These are phyloP conservation scores for Fagopyrum tataricum DNA, from an alignment of 148 eudicot genomes.

Conservation along the genomic window DNA sequence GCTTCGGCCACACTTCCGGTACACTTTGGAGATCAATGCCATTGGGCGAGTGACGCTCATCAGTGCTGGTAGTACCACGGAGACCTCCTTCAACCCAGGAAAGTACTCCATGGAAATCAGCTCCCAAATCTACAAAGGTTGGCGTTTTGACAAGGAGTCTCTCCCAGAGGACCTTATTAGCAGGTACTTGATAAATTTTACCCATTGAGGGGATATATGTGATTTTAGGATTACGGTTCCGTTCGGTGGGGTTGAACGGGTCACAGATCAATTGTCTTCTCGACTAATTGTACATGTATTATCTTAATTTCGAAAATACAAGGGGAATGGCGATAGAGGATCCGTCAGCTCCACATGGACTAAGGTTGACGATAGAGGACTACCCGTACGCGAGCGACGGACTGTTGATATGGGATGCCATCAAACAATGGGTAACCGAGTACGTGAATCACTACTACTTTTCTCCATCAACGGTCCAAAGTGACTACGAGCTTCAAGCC, in stretches of 20 bases:
- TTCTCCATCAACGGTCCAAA: conserved; percentile 16
- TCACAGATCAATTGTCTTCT: too few relatives aligned
- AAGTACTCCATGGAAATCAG: conserved; percentile 63
- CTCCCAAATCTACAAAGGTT: conserved; percentile 47
- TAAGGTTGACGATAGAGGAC: conserved; percentile 50
- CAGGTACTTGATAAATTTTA: too few relatives aligned
- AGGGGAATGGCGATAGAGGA: conserved; percentile 60
- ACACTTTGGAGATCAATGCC: conserved; percentile 92
- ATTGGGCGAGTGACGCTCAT: conserved; percentile 69
- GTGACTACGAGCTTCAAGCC: conserved; percentile 53
- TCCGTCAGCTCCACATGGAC: conserved; percentile 42
- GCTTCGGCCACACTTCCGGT: conserved; percentile 67
- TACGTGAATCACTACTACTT: conserved; percentile 43
- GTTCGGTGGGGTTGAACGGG: too few relatives aligned
- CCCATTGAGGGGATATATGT: too few relatives aligned
- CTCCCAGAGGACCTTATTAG: conserved; percentile 62
- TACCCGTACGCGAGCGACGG: conserved; percentile 65
- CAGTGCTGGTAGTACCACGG: conserved; percentile 57
- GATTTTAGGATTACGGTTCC: too few relatives aligned
- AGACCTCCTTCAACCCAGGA: conserved; percentile 40
- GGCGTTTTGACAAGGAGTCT: conserved; percentile 73
- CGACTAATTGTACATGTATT: too few relatives aligned
- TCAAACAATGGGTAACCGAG: conserved; percentile 49
- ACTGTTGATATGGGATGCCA: conserved; percentile 40
- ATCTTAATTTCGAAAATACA: too few relatives aligned